Base-by-base conservation (phyloP, 2,329 filamentous ascomycete genomes). In the Aspergillus amoenus region DNA sequence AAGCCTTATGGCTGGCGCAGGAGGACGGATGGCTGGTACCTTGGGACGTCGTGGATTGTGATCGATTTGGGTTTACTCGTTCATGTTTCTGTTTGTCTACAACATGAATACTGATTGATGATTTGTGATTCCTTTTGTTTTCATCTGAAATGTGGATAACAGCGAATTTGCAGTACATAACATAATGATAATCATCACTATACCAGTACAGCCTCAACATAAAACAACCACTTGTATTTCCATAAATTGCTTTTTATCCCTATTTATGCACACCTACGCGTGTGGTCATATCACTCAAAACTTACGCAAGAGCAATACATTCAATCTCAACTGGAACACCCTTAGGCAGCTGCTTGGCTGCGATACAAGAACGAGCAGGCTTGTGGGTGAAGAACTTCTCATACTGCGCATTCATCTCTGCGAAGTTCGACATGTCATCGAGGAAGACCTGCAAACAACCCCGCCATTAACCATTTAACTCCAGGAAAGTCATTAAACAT, bases 341-440 rank as follows among this genome's bases (percentile, higher is more conserved):
- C 78, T 86, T 86, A 22, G 84, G 84, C 72, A 88, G 76, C 75
- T 85, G 78, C 70, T 82, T 79, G 56, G 86, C 84, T 3, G 84
- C 84, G 50, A 88, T 83, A 71, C 84, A 87, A 73, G 82, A 84
- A 51, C 84, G 76, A 18, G 84, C 83, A 17, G 84, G 84, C 78
- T 85, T 86, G 70, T 86, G 83, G 24, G 70, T 66, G 76, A 90
- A 91, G 79, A 86, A 88, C 73, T 87, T 84, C 69, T 82, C 83
- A 69, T 90, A 91, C 48, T 88, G 82, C 66, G 82, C 82, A 74
- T 91, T 92, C 86, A 91, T 90, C 71, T 87, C 84, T 49, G 84
- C 87, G 72, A 97, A 97, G 78, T 94, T 83, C 62, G 82, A 84
- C 93, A 97, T 97, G 76, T 95, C 89, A 50, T 89, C 88, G 61